Base-by-base conservation (phyloP, 306 rosid species). In the Fragaria iinumae region DNA sequence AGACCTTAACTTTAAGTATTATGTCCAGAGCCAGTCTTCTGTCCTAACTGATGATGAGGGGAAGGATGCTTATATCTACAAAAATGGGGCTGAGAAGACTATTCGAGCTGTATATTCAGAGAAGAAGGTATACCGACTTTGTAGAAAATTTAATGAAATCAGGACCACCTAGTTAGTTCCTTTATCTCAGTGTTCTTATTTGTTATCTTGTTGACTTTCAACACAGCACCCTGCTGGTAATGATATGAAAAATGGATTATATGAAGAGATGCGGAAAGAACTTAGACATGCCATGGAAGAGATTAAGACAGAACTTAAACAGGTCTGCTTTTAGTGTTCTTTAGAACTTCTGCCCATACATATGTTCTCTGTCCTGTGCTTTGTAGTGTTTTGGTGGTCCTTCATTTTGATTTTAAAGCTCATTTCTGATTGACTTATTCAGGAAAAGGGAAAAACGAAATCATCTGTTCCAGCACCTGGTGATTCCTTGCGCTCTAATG, bases 31-130 rank as follows among this genome's bases (percentile, higher is more conserved):
- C 83, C 97, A 90, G 43, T 92, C 99, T 66, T 95, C 96, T 16
- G 90, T 92, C 80, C 84, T 92, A 73, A 92, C 96, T 4, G 96
- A 92, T 75, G 99, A 96, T 79, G 96, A 92, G 81, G 97, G 92
- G 73, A 85, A 76, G 89, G 87, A 83, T 78, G 83, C 80, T 74
- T 81, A 67, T 66, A 69, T 83, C 68, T 79, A 84, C 74, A 84
- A 83, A 80, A 80, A 65, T 83, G 93, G 88, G 80, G 73, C 39
- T 71, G 93, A 84, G 79, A 84, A 75, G 84, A 89, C 86, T 67
- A 80, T 69, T 65, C 87, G 76, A 75, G 57, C 90, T 50, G 88
- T 78, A 77, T 82, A 78, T 87, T 76, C 89, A 13, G 92, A 84
- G 69, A 90, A 84, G 71, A 90, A 89, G 97, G 98, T 96, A 65